phyloP scores from a whole-genome alignment of 768 basidiomycete species.

The Mycena albidolilacea region DNA sequence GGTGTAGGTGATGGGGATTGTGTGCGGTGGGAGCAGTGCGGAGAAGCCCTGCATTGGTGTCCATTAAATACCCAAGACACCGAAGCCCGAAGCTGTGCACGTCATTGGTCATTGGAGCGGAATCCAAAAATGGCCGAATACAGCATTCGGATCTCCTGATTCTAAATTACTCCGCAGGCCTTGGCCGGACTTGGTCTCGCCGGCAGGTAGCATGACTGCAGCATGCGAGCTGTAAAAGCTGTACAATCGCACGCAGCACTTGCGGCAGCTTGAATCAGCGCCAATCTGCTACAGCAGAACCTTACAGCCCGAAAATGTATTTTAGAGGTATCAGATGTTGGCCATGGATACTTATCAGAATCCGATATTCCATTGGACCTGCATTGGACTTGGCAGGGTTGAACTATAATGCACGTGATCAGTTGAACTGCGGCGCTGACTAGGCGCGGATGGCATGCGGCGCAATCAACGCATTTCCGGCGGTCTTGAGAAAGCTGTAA shows the following conservation, averaged over 20 bases:
- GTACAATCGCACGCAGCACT: background rate
- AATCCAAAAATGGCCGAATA: slow-evolving; percentile 17
- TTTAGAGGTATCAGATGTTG: background rate
- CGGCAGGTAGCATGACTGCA: background rate
- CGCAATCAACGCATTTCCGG: background rate
- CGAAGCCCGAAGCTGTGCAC: slow-evolving; percentile 25
- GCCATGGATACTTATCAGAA: background rate
- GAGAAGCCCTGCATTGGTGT: background rate
- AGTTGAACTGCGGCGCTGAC: background rate
- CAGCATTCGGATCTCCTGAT: slow-evolving; percentile 34
- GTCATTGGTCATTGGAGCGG: slow-evolving; percentile 3
- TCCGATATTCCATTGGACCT: too few relatives aligned
- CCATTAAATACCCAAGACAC: slow-evolving; percentile 2
- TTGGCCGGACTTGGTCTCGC: background rate
- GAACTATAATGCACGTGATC: background rate
- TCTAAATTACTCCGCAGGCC: background rate
- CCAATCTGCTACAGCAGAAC: slow-evolving; percentile 24
- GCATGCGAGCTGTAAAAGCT: slow-evolving; percentile 11
- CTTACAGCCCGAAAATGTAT: background rate
- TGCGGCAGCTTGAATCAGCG: background rate
- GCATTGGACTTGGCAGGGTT: too few relatives aligned
- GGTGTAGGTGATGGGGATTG: background rate
- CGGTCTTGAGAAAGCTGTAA: background rate
- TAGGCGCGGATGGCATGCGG: too few relatives aligned
- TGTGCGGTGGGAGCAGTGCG: background rate